Base-by-base conservation (phyloP, 2,329 filamentous ascomycete species). In the Oidium heveae region DNA sequence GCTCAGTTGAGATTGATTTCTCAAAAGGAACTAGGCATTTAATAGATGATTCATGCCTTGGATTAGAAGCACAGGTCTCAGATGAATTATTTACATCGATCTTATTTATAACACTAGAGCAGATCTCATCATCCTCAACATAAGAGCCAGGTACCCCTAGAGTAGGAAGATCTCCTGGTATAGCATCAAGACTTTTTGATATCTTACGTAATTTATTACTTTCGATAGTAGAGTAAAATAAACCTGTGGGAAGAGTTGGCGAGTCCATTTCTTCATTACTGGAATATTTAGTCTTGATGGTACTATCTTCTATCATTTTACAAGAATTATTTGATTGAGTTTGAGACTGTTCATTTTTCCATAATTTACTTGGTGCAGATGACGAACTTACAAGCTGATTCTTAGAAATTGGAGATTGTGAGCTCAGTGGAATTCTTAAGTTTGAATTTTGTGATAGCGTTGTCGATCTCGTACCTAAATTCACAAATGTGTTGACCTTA, bases 71-170 rank as follows among this genome's bases (percentile, higher is more conserved):
- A 49, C 79, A 75, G 1, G 73, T 76, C 63, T 86, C 82, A 22
- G 79, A 73, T 60, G 86, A 82, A n/a, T 72, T 73, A 59, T 87
- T 84, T 59, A 86, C 84, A 61, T 84, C 79, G 0, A 82, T 86
- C 6, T 68, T 68, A 50, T 68, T 68, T 6, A 82, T 83, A 15
- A 77, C 63, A 2, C 79, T 75, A 16, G 80, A 82, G 34, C 66
- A 66, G 1, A 77, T 78, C 46, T 75, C 69, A 33, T 77, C 72
- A 13, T 66, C 62, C 20, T 68, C 67, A 10, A 66, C 65, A 63
- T 82, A 79, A 61, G 74, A 74, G 10, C 80, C 79, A 4, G 80
- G 80, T 57, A 84, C 73, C 6, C 77, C 80, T 16, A 86, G 67
- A 28, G 6, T 28, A 28, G 24, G 24, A 3, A 28, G 24, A 28